phyloP scores from a whole-genome alignment of 2,329 filamentous ascomycete species.

The Botrytis sinoallii region DNA sequence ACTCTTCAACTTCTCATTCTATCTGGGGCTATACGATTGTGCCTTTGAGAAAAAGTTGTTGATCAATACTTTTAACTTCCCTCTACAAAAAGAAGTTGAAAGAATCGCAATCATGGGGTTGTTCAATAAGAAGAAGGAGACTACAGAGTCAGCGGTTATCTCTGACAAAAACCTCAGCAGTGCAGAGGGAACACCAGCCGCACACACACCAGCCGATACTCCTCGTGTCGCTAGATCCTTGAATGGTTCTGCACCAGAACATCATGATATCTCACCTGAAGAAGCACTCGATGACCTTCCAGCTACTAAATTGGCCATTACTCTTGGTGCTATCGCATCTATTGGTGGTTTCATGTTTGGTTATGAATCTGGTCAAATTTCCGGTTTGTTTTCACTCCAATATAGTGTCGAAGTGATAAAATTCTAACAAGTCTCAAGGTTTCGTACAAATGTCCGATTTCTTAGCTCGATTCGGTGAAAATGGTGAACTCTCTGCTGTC shows the following conservation, averaged over 20 bases:
- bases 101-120: conserved; percentile 19
- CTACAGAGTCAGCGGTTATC: conserved; percentile 7
- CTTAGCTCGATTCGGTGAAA: conserved; percentile 50
- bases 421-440: conserved; percentile 46
- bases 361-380: conserved; percentile 42
- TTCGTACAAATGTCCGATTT: conserved; percentile 61
- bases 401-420: neutral
- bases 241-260: neutral
- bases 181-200: conserved; percentile 18
- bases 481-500: conserved; percentile 51
- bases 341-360: conserved; percentile 58
- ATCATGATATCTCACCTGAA: conserved; percentile 9
- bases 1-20: neutral
- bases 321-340: conserved; percentile 51
- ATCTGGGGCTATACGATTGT: neutral
- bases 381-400: conserved; percentile 41
- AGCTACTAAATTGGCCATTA: conserved; percentile 43
- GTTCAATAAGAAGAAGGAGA: conserved; percentile 22
- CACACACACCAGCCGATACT: conserved; percentile 22
- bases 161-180: conserved; percentile 21
- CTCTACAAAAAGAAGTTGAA: too few relatives aligned
- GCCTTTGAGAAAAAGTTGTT: conserved; percentile 6
- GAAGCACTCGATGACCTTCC: conserved; percentile 18
- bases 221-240: conserved; percentile 16
- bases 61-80: neutral